These are phyloP conservation scores for Coffea eugenioides DNA, from an alignment of 257 asterid genomes.

Conservation along the genomic window DNA sequence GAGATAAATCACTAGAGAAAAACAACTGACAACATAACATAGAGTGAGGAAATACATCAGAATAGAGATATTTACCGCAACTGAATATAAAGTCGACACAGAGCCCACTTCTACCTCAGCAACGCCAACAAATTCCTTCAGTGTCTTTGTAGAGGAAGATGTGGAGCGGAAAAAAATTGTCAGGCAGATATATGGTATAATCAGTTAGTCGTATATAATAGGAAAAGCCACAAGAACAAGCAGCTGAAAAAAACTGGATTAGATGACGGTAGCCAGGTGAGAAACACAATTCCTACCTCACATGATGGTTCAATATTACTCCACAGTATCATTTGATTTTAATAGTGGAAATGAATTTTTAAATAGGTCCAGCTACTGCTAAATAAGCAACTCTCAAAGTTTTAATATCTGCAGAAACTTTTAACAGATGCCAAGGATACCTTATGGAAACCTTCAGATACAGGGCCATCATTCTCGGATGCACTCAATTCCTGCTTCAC, in stretches of 20 bases:
- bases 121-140: conserved; percentile 65
- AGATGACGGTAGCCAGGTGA: not conserved
- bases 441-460: conserved; percentile 85
- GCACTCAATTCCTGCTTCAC: conserved; percentile 86
- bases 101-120: conserved; percentile 82
- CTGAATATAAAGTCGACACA: conserved; percentile 74
- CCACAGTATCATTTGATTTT: not conserved
- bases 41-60: conserved; percentile 10
- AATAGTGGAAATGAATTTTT: not conserved
- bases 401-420: not conserved
- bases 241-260: not conserved
- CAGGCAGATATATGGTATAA: not conserved
- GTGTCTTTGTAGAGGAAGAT: conserved; percentile 53
- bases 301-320: not conserved
- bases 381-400: not conserved
- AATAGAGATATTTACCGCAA: conserved; percentile 57
- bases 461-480: conserved; percentile 94
- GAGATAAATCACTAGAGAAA: conserved; percentile 14
- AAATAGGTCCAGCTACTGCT: not conserved
- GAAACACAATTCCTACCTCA: not conserved
- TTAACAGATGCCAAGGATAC: conserved; percentile 34
- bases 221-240: not conserved
- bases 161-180: conserved; percentile 5
- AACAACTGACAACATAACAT: conserved; percentile 10
- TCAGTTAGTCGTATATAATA: not conserved